A percentile compares a stretch with the other conserved stretches of the same genome.
phyloP scores from a whole-genome alignment of 768 basidiomycete genomes.

The Coprinopsis strossmayeri region DNA sequence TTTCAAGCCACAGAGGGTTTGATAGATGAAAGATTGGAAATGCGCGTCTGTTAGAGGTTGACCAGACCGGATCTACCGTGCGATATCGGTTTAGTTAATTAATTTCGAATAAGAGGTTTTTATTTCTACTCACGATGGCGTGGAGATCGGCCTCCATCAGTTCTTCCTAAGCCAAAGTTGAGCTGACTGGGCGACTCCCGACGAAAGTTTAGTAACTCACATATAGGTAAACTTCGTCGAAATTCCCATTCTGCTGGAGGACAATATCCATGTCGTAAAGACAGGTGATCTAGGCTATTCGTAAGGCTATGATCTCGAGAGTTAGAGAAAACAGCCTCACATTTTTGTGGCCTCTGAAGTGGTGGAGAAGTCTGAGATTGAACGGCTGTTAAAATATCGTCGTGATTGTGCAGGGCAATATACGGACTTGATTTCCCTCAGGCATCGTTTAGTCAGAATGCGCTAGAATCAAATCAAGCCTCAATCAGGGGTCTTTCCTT shows the following conservation, averaged over 20 bases:
- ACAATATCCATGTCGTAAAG: constrained; percentile 99
- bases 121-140: constrained; percentile 69
- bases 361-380: constrained; percentile 76
- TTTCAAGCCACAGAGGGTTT: constrained; percentile 96
- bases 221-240: constrained; percentile 94
- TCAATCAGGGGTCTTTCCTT: constrained; percentile 3
- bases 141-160: constrained; percentile 99
- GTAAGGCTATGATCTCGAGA: constrained; percentile 16
- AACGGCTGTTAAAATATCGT: too few species aligned
- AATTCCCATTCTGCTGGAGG: constrained; percentile 84
- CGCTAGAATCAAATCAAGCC: constrained; percentile 38
- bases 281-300: constrained; percentile 70
- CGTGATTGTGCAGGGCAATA: too few species aligned
- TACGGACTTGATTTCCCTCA: constrained; percentile 86
- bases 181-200: too few species aligned
- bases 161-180: constrained; percentile 62
- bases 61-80: constrained; percentile 67
- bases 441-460: constrained; percentile 93
- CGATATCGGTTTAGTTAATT: too few species aligned
- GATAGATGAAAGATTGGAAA: constrained; percentile 96
- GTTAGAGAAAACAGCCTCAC: constrained; percentile 35
- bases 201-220: too few species aligned
- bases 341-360: constrained; percentile 99
- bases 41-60: constrained; percentile 87
- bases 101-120: neutral